Base-by-base conservation (phyloP, 1,284 basidiomycete species). In the Vanrija sp. region DNA sequence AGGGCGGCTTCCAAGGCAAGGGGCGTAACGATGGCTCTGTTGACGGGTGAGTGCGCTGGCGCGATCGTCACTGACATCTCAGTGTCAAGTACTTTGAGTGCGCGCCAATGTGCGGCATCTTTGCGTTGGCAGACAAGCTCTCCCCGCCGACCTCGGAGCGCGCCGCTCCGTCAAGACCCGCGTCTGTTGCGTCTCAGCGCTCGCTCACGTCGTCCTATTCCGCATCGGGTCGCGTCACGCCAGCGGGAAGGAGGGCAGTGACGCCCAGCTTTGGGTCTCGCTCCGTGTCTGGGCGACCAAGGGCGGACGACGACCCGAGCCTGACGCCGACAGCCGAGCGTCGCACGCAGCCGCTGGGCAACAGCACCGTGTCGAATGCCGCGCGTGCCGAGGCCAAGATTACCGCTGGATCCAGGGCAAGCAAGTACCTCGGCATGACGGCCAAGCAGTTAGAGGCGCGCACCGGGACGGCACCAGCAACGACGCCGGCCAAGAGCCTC, bases 11-110 rank as follows among this genome's bases (percentile, higher is more conserved):
- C 68, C 75, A 80, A 15, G 93, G 95, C n/a, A 88, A 88, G 70
- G 95, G 95, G 2, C 98, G 98, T 78, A 98, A 98, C 67, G 85
- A 98, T 67, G 95, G 95, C 19, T 84, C 84, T 42, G 92, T 96
- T 3, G 82, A 81, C 60, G 89, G 89, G 92, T 95, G 69, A 79
- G 89, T 71, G 12, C 5, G 24, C 24, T 27, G 15, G 2, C 22
- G 24, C 10, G 24, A 45, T 20, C 16, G 2, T 19, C 19, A 19
- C 52, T 57, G 41, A 60, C 55, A 12, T 20, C 23, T 14, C 65
- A 81, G 92, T 41, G 84, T 85, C 43, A 84, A 82, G 67, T 98
- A 98, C 75, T 98, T 98, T 69, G 71, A 79, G 0, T 97, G 93
- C 72, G 83, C 88, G 23, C 84, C 86, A 0, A 83, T 84, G 49